Base-by-base conservation (phyloP, 139 green algal genomes). In the Astrephomene gubernaculifera region DNA sequence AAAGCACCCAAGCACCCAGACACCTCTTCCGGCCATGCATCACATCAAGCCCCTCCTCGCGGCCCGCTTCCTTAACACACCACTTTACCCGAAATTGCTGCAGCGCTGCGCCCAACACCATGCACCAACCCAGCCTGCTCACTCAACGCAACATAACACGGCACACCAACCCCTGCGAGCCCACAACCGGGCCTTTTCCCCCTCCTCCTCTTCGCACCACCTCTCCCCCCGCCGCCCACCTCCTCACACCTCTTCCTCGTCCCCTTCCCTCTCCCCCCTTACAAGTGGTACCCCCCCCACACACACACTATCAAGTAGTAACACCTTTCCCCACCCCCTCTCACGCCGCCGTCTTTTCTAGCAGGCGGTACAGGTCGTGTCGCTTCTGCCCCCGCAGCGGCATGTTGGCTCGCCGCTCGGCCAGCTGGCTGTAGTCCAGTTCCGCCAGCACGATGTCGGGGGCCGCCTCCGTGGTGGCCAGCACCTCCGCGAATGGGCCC, bases 321-420 rank as follows among this genome's bases (percentile, higher is more conserved):
- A 12, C 49, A 57, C 49, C 49, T 12, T 57, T 17, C 49, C 57
- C 14, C 57, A 24, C 21, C 21, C 57, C 57, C 57, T 65, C 57
- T 69, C 27, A 44, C 35, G 65, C 27, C 44, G 43, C 57, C 41
- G 80, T 79, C 86, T 93, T 94, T 90, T 97, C 96, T 19, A 94
- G 39, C 57, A 98, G 65, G 7, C 83, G 67, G 72, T 98, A 98
- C 36, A 98, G 81, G 85, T 98, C 96, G 31, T 71, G 22, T n/a
- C 96, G 81, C 82, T 95, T 94, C 88, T 98, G 96, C 43, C 91
- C 81, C 38, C n/a, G 60, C 54, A 98, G 81, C 39, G 96, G 96
- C 94, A 98, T 97, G 72, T 91, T 89, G 21, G 57, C 76, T 6
- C 87, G 63, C 39, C 90, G 76, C 52, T 93, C 87, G 39, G 36